Conservation (phyloP, 2,329 filamentous ascomycete genomes). For the Amylocarpus encephaloides region DNA sequence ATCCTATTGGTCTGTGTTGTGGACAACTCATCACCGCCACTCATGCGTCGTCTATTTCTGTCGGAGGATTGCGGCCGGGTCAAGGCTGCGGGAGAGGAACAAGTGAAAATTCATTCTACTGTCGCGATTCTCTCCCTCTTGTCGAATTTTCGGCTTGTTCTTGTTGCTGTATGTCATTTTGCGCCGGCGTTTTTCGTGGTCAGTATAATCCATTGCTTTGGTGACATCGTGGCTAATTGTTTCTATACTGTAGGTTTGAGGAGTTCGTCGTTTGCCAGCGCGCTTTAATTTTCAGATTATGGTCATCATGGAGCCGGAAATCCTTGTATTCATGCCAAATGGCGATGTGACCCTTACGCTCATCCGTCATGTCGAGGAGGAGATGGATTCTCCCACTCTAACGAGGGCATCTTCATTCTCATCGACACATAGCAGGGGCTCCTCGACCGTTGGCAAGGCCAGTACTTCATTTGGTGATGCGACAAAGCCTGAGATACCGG, state of each 20-base stretch:
- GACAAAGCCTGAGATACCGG: constrained; percentile 1
- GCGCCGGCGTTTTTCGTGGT: background rate
- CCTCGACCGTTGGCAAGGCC: background rate
- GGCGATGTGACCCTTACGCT: constrained; percentile 22
- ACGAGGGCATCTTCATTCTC: constrained; percentile 2
- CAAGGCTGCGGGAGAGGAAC: background rate
- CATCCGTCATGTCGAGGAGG: constrained; percentile 14
- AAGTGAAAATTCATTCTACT: background rate
- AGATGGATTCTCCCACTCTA: constrained; percentile 3
- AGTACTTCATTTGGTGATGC: constrained; percentile 10
- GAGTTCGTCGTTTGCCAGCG: background rate
- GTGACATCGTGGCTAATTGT: background rate
- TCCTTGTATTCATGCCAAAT: constrained; percentile 23
- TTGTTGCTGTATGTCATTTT: background rate
- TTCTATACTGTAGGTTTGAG: background rate
- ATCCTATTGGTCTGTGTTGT: constrained; percentile 4
- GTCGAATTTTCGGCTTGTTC: background rate
- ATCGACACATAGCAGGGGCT: background rate
- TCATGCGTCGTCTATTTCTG: constrained; percentile 3
- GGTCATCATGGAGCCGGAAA: constrained; percentile 19
- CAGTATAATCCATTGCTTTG: background rate
- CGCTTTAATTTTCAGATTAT: background rate
- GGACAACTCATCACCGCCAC: constrained; percentile 10
- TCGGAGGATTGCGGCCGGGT: background rate
- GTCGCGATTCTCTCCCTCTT: background rate